Evolutionary conservation across 192 early-diverging fungal genomes (phyloP).

Genomic region (Backusella liffmaniae): DNA sequence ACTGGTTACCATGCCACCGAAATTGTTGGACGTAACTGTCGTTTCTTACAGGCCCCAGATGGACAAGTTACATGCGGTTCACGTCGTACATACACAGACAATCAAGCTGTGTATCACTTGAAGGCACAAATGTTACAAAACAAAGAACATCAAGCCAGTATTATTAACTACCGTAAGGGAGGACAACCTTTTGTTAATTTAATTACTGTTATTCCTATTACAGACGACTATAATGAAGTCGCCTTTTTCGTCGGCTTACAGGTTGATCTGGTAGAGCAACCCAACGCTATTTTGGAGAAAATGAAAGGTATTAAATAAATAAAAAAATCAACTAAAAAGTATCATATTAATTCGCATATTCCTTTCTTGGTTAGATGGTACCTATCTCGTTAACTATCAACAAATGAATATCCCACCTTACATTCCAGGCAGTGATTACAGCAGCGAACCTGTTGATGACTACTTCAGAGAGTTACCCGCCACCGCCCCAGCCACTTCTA

Average conservation of each 20-base stretch:
- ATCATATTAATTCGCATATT: neutral
- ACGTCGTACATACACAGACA: conserved; percentile 49
- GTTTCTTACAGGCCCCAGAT: conserved; percentile 43
- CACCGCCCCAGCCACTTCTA: conserved; percentile 17
- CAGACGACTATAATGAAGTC: conserved; percentile 39
- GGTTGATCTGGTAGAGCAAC: conserved; percentile 66
- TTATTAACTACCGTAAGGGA: conserved; percentile 64
- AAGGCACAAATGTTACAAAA: conserved; percentile 39
- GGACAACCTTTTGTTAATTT: conserved; percentile 68
- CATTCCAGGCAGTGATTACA: conserved; percentile 27
- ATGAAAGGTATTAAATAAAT: conserved; percentile 41
- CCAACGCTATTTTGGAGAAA: conserved; percentile 62
- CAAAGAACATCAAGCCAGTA: conserved; percentile 57
- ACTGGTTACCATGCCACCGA: conserved; percentile 46
- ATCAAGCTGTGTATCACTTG: conserved; percentile 49
- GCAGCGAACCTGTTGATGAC: conserved; percentile 34
- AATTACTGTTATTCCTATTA: conserved; percentile 59
- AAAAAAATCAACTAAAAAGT: neutral
- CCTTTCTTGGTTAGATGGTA: conserved; percentile 40
- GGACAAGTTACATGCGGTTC: conserved; percentile 48
- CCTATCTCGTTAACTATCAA: conserved; percentile 53
- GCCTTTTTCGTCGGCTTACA: conserved; percentile 61
- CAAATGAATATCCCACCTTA: conserved; percentile 40
- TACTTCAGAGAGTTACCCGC: conserved; percentile 39
- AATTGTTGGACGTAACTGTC: conserved; percentile 44